These are phyloP conservation scores for Eucalyptus rudis DNA, from an alignment of 345 rosid genomes.

Conservation along the genomic window DNA sequence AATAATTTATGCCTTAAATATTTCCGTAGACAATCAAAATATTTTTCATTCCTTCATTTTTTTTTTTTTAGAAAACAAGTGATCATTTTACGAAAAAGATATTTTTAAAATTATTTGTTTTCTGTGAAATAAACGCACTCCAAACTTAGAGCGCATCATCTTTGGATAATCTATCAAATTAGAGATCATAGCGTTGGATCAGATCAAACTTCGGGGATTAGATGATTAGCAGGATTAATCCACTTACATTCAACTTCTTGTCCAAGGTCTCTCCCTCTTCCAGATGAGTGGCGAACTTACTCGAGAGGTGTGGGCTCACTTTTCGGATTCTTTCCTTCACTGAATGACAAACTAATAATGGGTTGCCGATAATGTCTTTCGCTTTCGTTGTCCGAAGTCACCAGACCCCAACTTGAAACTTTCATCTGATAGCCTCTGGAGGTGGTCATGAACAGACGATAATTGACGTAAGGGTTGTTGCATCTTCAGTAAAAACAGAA, in stretches of 20 bases:
- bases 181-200: not conserved
- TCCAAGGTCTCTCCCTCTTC: not conserved
- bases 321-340: not conserved
- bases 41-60: fast-evolving
- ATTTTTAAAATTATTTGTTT: not conserved
- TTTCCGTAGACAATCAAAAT: fast-evolving
- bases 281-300: not conserved
- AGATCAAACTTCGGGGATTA: not conserved
- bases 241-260: not conserved
- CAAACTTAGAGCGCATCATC: fast-evolving
- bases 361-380: not conserved
- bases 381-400: not conserved
- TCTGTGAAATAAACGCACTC: fast-evolving
- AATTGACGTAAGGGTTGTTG: no score
- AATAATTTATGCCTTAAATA: not conserved
- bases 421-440: not conserved
- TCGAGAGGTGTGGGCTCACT: not conserved
- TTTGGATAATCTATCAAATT: not conserved
- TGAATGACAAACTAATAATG: not conserved
- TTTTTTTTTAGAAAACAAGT: not conserved
- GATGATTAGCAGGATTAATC: not conserved
- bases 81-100: fast-evolving
- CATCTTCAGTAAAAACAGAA: not conserved
- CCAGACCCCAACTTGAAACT: not conserved
- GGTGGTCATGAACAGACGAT: not conserved